Evolutionary conservation across 2,329 filamentous ascomycete species (phyloP).

Genomic region (Trichoderma oligosporum): DNA sequence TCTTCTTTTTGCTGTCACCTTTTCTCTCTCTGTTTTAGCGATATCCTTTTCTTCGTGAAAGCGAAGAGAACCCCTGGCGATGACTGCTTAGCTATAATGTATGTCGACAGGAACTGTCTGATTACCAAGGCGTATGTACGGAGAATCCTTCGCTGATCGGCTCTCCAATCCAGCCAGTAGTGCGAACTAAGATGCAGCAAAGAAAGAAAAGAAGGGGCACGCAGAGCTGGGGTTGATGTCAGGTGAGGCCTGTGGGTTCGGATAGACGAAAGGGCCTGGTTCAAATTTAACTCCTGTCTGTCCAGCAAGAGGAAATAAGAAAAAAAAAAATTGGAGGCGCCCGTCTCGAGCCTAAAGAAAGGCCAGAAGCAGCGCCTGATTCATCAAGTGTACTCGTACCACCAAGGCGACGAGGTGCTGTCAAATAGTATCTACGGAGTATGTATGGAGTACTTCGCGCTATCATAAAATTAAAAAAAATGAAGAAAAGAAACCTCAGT

Average conservation of each 20-base stretch:
- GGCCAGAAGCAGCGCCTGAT: background rate
- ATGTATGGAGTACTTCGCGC: no score
- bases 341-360: background rate
- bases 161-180: background rate
- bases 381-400: background rate
- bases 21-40: no score
- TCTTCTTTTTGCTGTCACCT: background rate
- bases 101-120: background rate
- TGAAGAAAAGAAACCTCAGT: no score
- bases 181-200: slow-evolving; percentile 6
- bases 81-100: no score
- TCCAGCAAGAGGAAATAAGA: background rate
- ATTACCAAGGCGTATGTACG: background rate
- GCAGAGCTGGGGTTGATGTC: slow-evolving; percentile 4
- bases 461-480: background rate
- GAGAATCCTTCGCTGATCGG: slow-evolving; percentile 2
- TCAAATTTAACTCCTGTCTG: background rate
- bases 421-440: no score
- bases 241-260: slow-evolving; percentile 1
- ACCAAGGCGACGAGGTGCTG: slow-evolving; percentile 1
- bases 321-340: background rate
- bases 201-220: slow-evolving; percentile 6
- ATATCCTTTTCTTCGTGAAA: background rate
- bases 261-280: slow-evolving; percentile 4
- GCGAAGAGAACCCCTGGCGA: background rate